phyloP scores from a whole-genome alignment of 257 asterid species.

The Solanum paucissectum region DNA sequence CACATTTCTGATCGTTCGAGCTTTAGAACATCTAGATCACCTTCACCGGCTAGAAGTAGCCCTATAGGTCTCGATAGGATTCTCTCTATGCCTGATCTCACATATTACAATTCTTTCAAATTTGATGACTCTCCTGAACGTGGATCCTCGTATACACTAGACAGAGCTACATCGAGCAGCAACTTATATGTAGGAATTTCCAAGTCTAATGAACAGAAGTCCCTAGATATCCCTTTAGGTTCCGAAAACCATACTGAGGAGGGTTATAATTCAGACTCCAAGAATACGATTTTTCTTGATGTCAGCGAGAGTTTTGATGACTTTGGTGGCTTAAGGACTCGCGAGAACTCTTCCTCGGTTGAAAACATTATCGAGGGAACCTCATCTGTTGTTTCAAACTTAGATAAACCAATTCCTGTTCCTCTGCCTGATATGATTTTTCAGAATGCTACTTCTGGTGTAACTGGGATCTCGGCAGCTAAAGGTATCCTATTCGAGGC shows the following conservation, averaged over 20 bases:
- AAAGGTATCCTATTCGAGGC: conserved; percentile 7
- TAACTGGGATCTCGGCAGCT: background rate
- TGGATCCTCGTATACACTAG: conserved; percentile 2
- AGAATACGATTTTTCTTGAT: conserved; percentile 14
- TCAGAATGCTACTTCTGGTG: conserved; percentile 16
- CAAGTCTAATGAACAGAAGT: conserved; percentile 11
- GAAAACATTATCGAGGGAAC: conserved; percentile 13
- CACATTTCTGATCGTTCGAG: conserved; percentile 13
- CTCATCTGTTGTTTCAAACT: background rate
- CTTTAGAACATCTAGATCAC: conserved; percentile 6
- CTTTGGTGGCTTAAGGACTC: conserved; percentile 12
- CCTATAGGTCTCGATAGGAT: conserved; percentile 35
- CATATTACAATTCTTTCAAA: conserved; percentile 32
- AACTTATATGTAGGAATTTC: conserved; percentile 4
- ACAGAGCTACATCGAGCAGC: background rate
- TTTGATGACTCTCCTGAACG: conserved; percentile 23
- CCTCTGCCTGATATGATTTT: conserved; percentile 7
- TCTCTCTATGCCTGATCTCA: conserved; percentile 66
- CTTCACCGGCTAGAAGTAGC: conserved; percentile 7
- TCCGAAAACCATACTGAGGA: conserved; percentile 9
- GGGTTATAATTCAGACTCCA: conserved; percentile 5
- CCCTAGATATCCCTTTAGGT: conserved; percentile 1
- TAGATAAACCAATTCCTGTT: conserved; percentile 9
- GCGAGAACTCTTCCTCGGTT: conserved; percentile 12
- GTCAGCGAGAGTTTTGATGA: conserved; percentile 20